Evolutionary conservation across 345 rosid species (phyloP).

Genomic region (Citrus sinensis): DNA sequence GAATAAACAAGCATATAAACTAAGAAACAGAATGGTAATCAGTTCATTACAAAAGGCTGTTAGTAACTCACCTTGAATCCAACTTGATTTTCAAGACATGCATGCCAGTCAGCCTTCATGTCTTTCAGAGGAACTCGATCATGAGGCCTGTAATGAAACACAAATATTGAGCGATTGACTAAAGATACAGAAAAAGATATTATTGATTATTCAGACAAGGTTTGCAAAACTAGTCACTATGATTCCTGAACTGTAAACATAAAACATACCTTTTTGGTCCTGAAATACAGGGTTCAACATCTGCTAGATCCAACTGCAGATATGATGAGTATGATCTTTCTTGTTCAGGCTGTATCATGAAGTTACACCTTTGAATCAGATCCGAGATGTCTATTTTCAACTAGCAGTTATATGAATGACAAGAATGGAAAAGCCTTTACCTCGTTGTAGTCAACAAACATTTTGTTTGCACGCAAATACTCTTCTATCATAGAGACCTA

Average conservation of each 20-base stretch:
- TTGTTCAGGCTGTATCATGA: conserved; percentile 56
- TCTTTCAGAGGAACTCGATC: conserved; percentile 77
- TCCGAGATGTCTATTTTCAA: neutral
- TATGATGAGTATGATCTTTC: conserved; percentile 72
- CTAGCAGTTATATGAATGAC: neutral
- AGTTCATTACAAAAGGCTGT: neutral
- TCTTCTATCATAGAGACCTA: conserved; percentile 84
- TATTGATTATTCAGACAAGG: neutral
- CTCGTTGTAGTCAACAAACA: conserved; percentile 84
- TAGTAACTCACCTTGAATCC: conserved; percentile 67
- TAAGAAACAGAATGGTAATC: neutral
- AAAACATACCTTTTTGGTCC: conserved; percentile 77
- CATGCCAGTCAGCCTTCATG: conserved; percentile 90
- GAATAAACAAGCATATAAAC: neutral
- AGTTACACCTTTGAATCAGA: conserved; percentile 6
- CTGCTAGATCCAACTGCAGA: conserved; percentile 64
- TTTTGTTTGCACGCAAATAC: conserved; percentile 80
- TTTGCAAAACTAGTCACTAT: neutral
- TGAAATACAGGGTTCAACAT: conserved; percentile 81
- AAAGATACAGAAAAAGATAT: neutral
- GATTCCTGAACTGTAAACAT: neutral
- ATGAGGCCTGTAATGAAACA: conserved; percentile 56
- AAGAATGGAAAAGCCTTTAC: conserved; percentile 28
- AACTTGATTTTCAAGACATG: conserved; percentile 67
- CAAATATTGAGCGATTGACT: neutral